These are phyloP conservation scores for Fonsecaea pugnacius DNA, from an alignment of 2,329 filamentous ascomycete genomes.

Conservation along the genomic window DNA sequence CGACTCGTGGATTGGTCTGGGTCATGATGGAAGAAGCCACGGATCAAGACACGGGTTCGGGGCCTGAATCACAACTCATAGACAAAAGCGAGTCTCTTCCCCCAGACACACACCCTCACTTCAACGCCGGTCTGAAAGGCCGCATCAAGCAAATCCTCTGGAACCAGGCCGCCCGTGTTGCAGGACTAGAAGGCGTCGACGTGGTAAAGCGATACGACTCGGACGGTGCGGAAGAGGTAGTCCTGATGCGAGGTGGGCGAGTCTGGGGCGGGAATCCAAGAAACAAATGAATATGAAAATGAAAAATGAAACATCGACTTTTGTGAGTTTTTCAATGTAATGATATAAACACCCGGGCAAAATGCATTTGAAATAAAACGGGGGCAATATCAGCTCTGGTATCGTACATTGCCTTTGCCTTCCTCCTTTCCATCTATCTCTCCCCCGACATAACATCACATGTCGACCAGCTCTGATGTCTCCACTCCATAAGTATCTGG, in stretches of 20 bases:
- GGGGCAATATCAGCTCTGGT: slow-evolving; percentile 14
- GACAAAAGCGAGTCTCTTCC: neutral
- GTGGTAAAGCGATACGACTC: slow-evolving; percentile 45
- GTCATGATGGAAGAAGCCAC: slow-evolving; percentile 48
- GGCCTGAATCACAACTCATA: neutral
- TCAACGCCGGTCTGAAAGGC: slow-evolving; percentile 3
- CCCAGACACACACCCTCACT: neutral
- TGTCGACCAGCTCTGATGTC: too few relatives aligned
- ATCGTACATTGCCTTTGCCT: slow-evolving; percentile 18
- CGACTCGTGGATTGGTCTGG: slow-evolving; percentile 72
- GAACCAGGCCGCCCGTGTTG: slow-evolving; percentile 48
- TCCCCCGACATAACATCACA: neutral
- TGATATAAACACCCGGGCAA: neutral
- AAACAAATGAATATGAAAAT: neutral
- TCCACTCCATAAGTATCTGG: too few relatives aligned
- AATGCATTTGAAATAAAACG: slow-evolving; percentile 6
- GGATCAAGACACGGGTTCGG: slow-evolving; percentile 29
- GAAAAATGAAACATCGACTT: neutral
- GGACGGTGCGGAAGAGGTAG: slow-evolving; percentile 24
- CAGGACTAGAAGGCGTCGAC: slow-evolving; percentile 46
- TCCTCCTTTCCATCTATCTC: neutral
- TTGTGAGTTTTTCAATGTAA: neutral
- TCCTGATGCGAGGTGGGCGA: slow-evolving; percentile 24
- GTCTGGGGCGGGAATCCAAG: slow-evolving; percentile 6
- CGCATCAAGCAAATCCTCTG: slow-evolving; percentile 50